These are phyloP conservation scores for Candida coleopterorum DNA, from an alignment of 805 yeast species.

Conservation along the genomic window DNA sequence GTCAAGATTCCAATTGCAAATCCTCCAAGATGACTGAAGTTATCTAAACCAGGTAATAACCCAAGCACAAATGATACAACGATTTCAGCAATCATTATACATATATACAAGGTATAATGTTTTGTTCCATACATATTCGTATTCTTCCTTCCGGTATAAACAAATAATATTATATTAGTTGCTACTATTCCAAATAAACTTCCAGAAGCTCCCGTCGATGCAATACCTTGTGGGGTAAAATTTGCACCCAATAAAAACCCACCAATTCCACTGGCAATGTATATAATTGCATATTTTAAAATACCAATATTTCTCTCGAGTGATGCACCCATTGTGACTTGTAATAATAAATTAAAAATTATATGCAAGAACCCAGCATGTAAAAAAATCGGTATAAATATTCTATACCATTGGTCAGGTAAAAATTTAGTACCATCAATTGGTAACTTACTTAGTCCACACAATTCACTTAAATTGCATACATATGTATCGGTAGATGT, in stretches of 20 bases:
- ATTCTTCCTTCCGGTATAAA: constrained; percentile 48
- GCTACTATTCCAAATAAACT: constrained; percentile 68
- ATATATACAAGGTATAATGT: constrained; percentile 42
- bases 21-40: constrained; percentile 74
- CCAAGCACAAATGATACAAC: constrained; percentile 59
- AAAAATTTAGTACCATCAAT: constrained; percentile 24
- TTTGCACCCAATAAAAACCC: constrained; percentile 69
- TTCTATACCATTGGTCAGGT: constrained; percentile 67
- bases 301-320: constrained; percentile 56
- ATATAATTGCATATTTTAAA: constrained; percentile 49
- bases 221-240: constrained; percentile 61
- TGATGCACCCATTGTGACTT: constrained; percentile 55
- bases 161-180: constrained; percentile 50
- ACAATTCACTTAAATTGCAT: constrained; percentile 52
- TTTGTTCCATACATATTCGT: constrained; percentile 42
- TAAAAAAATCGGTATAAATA: constrained; percentile 63
- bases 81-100: constrained; percentile 51
- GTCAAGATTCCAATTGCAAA: constrained; percentile 55
- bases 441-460: constrained; percentile 53
- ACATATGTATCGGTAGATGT: constrained; percentile 51
- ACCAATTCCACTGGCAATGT: constrained; percentile 56
- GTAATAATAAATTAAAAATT: constrained; percentile 56
- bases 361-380: constrained; percentile 75
- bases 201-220: constrained; percentile 70
- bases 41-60: constrained; percentile 67